Base-by-base conservation (phyloP, 345 rosid genomes). In the Salix exigua region DNA sequence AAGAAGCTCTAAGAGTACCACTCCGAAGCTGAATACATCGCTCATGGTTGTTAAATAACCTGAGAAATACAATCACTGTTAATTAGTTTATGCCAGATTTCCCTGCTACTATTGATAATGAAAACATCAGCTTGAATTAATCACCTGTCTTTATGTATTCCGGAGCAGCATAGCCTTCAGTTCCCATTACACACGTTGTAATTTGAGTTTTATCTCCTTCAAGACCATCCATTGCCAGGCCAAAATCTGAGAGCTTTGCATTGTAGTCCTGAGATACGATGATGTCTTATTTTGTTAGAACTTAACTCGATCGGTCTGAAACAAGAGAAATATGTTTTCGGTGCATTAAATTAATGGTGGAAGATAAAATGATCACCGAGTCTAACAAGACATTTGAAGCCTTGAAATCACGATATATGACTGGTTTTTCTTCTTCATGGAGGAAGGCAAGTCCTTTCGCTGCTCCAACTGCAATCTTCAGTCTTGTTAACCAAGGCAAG, bases 91-190 rank as follows among this genome's bases (percentile, higher is more conserved):
- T 31, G 25, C 42, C 30, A 28, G 8, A 64, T 18, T 26, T 21
- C 42, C 8, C 19, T 25, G 12, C 7, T 18, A 38, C 6, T 1
- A 35, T 14, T 23, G 51, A 66, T 16, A 51, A 7, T 14, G 33
- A 76, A 66, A 70, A 33, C 12, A 6, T 62, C 1, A 31, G 33
- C 13, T n/a, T 19, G 42, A 64, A 25, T 58, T 83, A 30, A 30
- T 30, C 31, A 90, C 94, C 92, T 0, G 90, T 89, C 25, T 73
- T 76, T 40, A 91, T 75, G 63, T 91, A 91, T 71, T 91, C 96
- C 2, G 96, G 96, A 64, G 90, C 96, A 46, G 92, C 91, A 18
- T 91, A 91, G 60, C 96, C 96, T 80, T 74, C 89, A 0, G 96
- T 91, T 68, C 96, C 96, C 96, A 91, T 91, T 25, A 91, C 88